Conservation (phyloP, 176 grass and related monocot species). For the Rhynchospora breviuscula region DNA sequence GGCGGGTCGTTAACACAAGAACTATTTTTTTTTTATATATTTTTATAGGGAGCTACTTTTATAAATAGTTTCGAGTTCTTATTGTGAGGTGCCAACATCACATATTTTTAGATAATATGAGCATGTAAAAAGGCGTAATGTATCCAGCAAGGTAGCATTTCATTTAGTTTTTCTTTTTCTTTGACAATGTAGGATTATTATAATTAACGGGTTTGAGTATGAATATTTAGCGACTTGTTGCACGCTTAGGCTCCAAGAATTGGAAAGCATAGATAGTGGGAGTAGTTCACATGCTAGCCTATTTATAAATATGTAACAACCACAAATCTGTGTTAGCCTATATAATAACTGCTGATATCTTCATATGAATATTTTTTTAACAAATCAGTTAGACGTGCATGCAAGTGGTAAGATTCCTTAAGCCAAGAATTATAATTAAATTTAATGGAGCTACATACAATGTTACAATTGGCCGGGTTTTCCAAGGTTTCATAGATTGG, state of each 20-base stretch:
- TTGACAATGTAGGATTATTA: background rate
- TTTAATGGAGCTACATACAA: background rate
- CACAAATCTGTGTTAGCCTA: slow-evolving; percentile 5
- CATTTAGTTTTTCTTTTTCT: background rate
- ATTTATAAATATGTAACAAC: slow-evolving; percentile 2
- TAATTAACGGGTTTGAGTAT: background rate
- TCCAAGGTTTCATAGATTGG: background rate
- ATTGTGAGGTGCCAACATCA: no score
- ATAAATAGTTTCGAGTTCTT: background rate
- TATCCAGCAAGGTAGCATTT: background rate
- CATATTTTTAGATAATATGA: no score
- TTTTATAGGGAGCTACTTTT: background rate
- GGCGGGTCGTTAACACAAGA: background rate
- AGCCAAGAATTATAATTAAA: slow-evolving; percentile 7
- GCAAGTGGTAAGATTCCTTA: slow-evolving; percentile 28
- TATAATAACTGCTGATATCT: slow-evolving; percentile 14
- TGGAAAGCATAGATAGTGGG: background rate
- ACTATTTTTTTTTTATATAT: background rate
- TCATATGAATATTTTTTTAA: background rate
- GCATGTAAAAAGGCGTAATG: background rate
- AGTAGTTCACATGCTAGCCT: slow-evolving; percentile 17
- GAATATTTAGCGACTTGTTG: slow-evolving; percentile 13
- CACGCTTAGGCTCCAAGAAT: background rate
- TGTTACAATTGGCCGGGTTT: background rate
- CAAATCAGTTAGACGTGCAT: slow-evolving; percentile 27